Evolutionary conservation across 176 grass and related monocot species (phyloP).

Genomic region (Elymus sibiricus): DNA sequence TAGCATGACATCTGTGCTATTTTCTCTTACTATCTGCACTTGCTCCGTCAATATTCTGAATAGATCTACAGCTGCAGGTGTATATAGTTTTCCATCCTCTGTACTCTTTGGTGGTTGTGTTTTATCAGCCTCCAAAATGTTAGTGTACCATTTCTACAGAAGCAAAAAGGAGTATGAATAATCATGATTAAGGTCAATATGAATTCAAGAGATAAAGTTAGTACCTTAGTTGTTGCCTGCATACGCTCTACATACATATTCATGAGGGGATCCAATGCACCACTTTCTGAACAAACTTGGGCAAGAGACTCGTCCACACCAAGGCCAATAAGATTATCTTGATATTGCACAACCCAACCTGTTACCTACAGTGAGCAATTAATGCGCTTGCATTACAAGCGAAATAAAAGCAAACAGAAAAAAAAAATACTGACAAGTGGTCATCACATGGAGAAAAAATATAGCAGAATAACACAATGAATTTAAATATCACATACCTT

Average conservation of each 20-base stretch:
- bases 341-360: conserved; percentile 97
- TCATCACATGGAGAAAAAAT: conserved; percentile 4
- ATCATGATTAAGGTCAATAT: conserved; percentile 27
- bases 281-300: conserved; percentile 99
- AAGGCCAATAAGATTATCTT: conserved; percentile 96
- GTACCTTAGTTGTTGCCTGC: conserved; percentile 97
- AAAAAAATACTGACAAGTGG: conserved; percentile 23
- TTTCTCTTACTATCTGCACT: conserved; percentile 95
- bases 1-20: conserved; percentile 96
- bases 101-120: conserved; percentile 86
- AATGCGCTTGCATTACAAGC: conserved; percentile 26
- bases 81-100: conserved; percentile 88
- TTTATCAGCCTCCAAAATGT: conserved; percentile 98
- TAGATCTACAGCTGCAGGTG: conserved; percentile 94
- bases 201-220: conserved; percentile 28
- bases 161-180: conserved; percentile 34
- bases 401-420: conserved; percentile 5
- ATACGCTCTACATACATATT: conserved; percentile 98
- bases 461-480: conserved; percentile 2
- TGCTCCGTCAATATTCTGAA: conserved; percentile 98
- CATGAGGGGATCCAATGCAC: conserved; percentile 98
- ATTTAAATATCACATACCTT: conserved; percentile 56
- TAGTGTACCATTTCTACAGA: conserved; percentile 99
- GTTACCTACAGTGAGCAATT: conserved; percentile 66
- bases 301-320: conserved; percentile 95